Evolutionary conservation across 345 rosid species (phyloP).

Genomic region (Kandelia obovata): DNA sequence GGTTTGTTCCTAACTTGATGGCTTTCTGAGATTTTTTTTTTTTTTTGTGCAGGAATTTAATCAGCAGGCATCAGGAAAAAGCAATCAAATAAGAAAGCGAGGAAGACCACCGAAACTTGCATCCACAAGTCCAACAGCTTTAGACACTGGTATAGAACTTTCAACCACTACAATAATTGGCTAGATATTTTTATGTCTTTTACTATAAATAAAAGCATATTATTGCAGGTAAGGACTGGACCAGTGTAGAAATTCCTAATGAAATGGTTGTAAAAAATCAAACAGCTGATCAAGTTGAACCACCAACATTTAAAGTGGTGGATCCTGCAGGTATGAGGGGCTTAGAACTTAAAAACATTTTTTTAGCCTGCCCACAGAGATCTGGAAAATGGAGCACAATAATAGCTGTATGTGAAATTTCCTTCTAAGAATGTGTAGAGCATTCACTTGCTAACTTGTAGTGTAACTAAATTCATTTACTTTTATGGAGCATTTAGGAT

Average conservation of each 20-base stretch:
- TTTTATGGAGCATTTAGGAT: background rate
- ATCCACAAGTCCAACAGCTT: slow-evolving; percentile 10
- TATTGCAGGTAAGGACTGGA: slow-evolving; percentile 34
- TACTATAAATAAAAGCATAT: background rate
- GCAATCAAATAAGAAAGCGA: slow-evolving; percentile 44
- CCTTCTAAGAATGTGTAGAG: background rate
- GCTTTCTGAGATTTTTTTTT: slow-evolving; percentile 2
- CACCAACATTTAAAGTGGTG: slow-evolving; percentile 17
- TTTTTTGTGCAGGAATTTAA: slow-evolving; percentile 21
- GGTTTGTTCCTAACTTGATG: background rate
- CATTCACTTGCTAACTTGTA: background rate
- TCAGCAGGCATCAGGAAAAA: slow-evolving; percentile 22
- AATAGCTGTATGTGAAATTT: too few species aligned
- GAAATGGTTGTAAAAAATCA: slow-evolving; percentile 23
- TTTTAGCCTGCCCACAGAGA: background rate
- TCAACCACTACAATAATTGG: slow-evolving; percentile 1
- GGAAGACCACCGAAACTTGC: slow-evolving; percentile 41
- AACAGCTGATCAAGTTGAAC: slow-evolving; percentile 23
- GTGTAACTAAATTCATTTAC: background rate
- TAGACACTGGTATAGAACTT: slow-evolving; percentile 33
- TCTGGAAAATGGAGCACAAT: too few species aligned
- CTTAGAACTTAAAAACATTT: slow-evolving; percentile 3
- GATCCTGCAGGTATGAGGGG: slow-evolving; percentile 29
- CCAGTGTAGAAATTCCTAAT: slow-evolving; percentile 19
- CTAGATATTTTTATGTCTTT: background rate